phyloP scores from a whole-genome alignment of 768 basidiomycete genomes.

The Coprinopsis sp. region DNA sequence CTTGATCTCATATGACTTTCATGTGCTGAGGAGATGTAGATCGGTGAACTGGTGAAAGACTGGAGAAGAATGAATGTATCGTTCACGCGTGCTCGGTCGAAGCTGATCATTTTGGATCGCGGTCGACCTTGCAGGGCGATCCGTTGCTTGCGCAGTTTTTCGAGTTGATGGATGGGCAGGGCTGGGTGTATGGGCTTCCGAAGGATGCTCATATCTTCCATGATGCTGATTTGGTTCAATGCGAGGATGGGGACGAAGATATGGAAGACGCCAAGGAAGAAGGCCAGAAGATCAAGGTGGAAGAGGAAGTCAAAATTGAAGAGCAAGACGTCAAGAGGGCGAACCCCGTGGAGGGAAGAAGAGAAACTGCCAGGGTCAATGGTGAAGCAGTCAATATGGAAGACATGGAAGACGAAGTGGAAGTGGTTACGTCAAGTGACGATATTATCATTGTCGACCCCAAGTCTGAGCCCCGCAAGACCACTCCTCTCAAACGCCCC shows the following conservation, averaged over 20 bases:
- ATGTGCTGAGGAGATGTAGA: no score
- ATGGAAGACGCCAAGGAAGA: slow-evolving; percentile 19
- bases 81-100: slow-evolving; percentile 87
- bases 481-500: neutral
- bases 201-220: slow-evolving; percentile 52
- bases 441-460: slow-evolving; percentile 1
- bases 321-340: neutral
- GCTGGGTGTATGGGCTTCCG: slow-evolving; percentile 68
- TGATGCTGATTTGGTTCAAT: slow-evolving; percentile 17
- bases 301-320: slow-evolving; percentile 10
- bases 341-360: neutral
- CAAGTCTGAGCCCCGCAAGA: neutral
- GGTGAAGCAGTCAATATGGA: neutral
- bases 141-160: slow-evolving; percentile 73
- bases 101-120: slow-evolving; percentile 86
- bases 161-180: slow-evolving; percentile 59
- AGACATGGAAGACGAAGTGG: neutral
- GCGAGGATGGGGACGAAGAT: slow-evolving; percentile 26
- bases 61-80: slow-evolving; percentile 97
- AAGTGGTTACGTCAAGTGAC: neutral
- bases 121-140: slow-evolving; percentile 62
- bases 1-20: no score
- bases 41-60: slow-evolving; percentile 90
- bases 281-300: slow-evolving; percentile 6
- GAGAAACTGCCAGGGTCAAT: neutral